Conservation (phyloP, 805 yeast genomes). For the Wickerhamomyces alni region DNA sequence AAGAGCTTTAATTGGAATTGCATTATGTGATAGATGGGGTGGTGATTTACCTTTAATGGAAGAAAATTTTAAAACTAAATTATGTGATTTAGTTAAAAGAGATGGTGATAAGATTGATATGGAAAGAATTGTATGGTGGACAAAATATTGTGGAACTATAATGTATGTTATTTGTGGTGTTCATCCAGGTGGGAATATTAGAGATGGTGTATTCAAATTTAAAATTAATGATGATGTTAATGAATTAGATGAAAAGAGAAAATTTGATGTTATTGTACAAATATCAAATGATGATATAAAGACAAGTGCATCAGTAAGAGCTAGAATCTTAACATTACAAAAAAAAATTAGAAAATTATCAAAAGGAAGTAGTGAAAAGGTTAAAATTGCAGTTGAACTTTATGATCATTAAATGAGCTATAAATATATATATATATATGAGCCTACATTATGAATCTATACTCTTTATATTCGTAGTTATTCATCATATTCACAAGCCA, state of each 20-base stretch:
- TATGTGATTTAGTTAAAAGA: slow-evolving; percentile 45
- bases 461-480: too few relatives aligned
- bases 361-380: slow-evolving; percentile 43
- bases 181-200: slow-evolving; percentile 74
- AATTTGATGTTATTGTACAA: slow-evolving; percentile 34
- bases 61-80: slow-evolving; percentile 36
- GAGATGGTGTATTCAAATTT: slow-evolving; percentile 51
- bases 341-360: slow-evolving; percentile 54
- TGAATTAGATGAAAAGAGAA: slow-evolving; percentile 25
- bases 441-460: too few relatives aligned
- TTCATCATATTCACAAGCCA: too few relatives aligned
- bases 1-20: slow-evolving; percentile 66
- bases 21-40: slow-evolving; percentile 78
- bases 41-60: slow-evolving; percentile 62
- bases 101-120: slow-evolving; percentile 36
- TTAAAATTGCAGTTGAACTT: slow-evolving; percentile 44
- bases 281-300: slow-evolving; percentile 49
- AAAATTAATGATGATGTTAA: slow-evolving; percentile 28
- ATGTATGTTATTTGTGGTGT: slow-evolving; percentile 78
- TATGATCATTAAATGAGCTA: slow-evolving; percentile 20
- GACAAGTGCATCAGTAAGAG: slow-evolving; percentile 52
- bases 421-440: too few relatives aligned
- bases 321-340: slow-evolving; percentile 52
- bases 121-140: slow-evolving; percentile 61
- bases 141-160: slow-evolving; percentile 62